These are phyloP conservation scores for Eustoma russellianum DNA, from an alignment of 257 asterid genomes.

Conservation along the genomic window DNA sequence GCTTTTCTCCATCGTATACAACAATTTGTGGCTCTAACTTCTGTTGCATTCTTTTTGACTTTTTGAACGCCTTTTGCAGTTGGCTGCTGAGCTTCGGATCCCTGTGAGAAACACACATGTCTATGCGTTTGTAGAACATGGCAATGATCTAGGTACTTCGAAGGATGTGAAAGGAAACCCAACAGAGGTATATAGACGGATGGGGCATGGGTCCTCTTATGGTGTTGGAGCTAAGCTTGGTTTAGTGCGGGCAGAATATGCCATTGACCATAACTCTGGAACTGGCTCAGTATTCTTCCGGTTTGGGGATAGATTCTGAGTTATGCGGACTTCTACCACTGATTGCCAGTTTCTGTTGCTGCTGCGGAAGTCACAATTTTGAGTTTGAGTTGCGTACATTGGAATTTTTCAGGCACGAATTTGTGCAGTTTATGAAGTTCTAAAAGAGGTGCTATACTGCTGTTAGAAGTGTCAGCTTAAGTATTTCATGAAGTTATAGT, in stretches of 20 bases:
- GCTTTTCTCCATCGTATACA: no score
- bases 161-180: constrained; percentile 96
- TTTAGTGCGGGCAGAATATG: constrained; percentile 83
- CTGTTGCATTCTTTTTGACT: constrained; percentile 1
- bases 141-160: constrained; percentile 90
- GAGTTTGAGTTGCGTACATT: constrained; percentile 8
- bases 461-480: no score
- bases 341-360: constrained; percentile 4
- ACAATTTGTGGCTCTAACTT: background rate
- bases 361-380: constrained; percentile 17
- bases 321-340: background rate
- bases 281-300: constrained; percentile 85
- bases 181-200: constrained; percentile 78
- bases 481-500: no score
- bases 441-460: no score
- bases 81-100: constrained; percentile 80
- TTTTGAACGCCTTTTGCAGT: constrained; percentile 19
- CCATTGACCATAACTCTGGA: constrained; percentile 86
- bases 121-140: constrained; percentile 89
- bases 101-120: constrained; percentile 79
- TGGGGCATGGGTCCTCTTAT: constrained; percentile 90
- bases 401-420: background rate
- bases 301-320: constrained; percentile 90
- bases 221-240: constrained; percentile 93
- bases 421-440: no score